These are phyloP conservation scores for Acacia pycnantha DNA, from an alignment of 331 rosid genomes.

Conservation along the genomic window DNA sequence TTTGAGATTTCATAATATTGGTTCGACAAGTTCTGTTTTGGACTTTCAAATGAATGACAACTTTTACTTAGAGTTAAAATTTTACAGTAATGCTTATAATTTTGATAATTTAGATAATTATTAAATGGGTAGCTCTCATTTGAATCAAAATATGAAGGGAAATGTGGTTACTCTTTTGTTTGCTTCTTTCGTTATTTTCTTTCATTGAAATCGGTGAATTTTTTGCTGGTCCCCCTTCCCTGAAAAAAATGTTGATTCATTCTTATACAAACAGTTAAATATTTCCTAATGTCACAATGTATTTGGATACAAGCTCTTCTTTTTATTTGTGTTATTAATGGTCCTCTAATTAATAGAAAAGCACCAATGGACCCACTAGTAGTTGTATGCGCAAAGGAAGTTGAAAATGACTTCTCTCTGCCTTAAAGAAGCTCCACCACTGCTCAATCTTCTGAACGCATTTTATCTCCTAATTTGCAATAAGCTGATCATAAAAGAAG, in stretches of 20 bases:
- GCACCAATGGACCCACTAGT: neutral
- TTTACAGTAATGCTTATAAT: neutral
- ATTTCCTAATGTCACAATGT: neutral
- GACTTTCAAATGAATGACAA: neutral
- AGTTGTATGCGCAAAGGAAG: neutral
- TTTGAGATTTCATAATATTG: neutral
- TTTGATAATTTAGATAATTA: neutral
- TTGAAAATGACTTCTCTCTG: neutral
- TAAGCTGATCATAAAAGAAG: neutral
- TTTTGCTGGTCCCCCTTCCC: too few species aligned
- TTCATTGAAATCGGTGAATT: neutral
- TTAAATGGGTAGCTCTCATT: neutral
- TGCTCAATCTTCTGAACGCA: neutral
- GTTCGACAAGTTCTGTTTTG: neutral
- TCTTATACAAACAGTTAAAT: neutral
- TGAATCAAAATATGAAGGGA: neutral
- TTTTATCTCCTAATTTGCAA: neutral
- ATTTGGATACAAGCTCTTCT: neutral
- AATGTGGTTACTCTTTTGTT: too few species aligned
- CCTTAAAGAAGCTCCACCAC: neutral
- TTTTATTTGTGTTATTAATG: neutral
- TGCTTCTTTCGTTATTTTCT: neutral
- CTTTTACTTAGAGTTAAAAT: neutral
- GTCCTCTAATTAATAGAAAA: neutral
- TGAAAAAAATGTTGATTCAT: neutral